Evolutionary conservation across 2,329 filamentous ascomycete species (phyloP).

Genomic region (Pseudonectria foliicola): DNA sequence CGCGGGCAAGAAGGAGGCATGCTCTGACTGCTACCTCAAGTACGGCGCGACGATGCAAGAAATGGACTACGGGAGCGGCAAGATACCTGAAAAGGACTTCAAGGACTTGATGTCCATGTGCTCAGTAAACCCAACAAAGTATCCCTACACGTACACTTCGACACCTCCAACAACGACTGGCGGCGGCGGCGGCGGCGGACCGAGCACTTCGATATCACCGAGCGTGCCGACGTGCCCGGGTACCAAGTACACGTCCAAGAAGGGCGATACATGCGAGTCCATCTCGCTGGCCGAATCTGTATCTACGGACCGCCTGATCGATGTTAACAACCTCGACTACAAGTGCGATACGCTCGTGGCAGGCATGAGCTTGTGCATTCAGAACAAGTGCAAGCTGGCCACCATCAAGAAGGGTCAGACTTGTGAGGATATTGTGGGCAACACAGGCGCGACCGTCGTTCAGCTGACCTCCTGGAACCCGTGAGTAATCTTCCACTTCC

Average conservation of each 20-base stretch:
- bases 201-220: neutral
- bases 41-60: neutral
- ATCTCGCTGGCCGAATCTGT: slow-evolving; percentile 1
- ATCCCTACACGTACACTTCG: slow-evolving; percentile 1
- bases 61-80: neutral
- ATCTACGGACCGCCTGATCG: slow-evolving; percentile 1
- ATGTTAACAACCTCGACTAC: slow-evolving; percentile 1
- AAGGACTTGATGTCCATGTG: neutral
- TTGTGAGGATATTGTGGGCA: neutral
- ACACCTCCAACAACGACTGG: neutral
- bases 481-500: neutral
- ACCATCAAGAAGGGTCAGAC: neutral
- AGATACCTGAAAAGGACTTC: neutral
- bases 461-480: slow-evolving; percentile 2
- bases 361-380: neutral
- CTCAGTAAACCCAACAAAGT: neutral
- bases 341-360: neutral
- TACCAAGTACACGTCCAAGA: neutral
- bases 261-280: slow-evolving; percentile 2
- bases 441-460: neutral
- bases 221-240: slow-evolving; percentile 1
- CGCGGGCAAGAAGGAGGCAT: neutral
- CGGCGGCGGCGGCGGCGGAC: no score
- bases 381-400: slow-evolving; percentile 1
- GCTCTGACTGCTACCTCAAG: neutral